A percentile compares a stretch with the other conserved stretches of the same genome.
Conservation (phyloP, 805 yeast genomes). For the Kodamaea kaohsiungensis region DNA sequence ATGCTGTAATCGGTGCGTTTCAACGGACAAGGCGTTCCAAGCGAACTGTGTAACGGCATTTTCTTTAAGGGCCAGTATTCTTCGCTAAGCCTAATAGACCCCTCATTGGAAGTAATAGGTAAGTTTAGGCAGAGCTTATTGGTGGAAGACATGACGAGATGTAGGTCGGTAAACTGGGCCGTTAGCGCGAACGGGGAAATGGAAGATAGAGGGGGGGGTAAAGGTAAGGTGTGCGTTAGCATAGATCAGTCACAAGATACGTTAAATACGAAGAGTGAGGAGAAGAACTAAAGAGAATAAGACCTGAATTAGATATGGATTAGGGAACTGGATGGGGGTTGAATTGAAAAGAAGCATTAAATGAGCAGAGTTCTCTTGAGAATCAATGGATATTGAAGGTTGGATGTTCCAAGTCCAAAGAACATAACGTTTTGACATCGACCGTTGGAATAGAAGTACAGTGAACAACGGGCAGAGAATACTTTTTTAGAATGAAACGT, state of each 20-base stretch:
- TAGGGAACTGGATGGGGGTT: background rate
- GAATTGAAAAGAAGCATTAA: background rate
- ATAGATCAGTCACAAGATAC: background rate
- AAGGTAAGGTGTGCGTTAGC: background rate
- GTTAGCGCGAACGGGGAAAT: background rate
- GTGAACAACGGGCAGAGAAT: background rate
- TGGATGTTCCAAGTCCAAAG: background rate
- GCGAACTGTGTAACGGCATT: background rate
- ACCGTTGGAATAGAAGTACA: background rate
- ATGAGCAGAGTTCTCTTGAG: background rate
- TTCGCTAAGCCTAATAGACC: background rate
- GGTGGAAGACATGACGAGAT: background rate
- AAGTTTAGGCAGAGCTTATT: background rate
- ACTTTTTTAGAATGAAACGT: no score
- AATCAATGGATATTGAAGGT: background rate
- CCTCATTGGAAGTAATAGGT: background rate
- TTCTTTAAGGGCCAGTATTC: background rate
- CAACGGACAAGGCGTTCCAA: background rate
- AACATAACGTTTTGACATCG: background rate
- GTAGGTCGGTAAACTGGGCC: background rate
- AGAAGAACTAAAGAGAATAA: no score
- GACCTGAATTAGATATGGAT: background rate
- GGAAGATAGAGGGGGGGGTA: background rate
- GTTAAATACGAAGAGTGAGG: background rate
- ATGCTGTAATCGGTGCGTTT: background rate